phyloP scores from a whole-genome alignment of 192 early-diverging fungal genomes.

The Mortierella alpina region DNA sequence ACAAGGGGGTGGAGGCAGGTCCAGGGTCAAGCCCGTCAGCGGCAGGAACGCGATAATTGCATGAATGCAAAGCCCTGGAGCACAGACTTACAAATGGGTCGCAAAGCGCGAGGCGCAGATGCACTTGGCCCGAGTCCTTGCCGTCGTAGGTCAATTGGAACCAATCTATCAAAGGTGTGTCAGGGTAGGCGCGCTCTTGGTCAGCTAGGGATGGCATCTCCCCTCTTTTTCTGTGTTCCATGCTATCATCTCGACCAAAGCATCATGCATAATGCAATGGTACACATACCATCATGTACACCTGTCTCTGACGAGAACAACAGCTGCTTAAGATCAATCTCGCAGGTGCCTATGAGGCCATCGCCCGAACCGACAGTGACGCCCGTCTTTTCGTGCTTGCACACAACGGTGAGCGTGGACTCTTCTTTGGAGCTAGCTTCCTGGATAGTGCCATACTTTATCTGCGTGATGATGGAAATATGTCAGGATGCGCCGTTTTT shows the following conservation, averaged over 20 bases:
- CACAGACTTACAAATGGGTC: slow-evolving; percentile 35
- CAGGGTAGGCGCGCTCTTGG: not conserved
- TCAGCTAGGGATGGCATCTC: not conserved
- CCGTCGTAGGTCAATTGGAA: slow-evolving; percentile 30
- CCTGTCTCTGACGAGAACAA: slow-evolving; percentile 17
- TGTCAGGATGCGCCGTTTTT: not conserved
- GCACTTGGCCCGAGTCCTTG: slow-evolving; percentile 36
- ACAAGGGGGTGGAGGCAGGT: not conserved
- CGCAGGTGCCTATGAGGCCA: slow-evolving; percentile 45
- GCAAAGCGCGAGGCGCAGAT: slow-evolving; percentile 25
- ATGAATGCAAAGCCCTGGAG: not conserved
- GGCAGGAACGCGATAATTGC: not conserved
- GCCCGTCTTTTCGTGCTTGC: slow-evolving; percentile 39
- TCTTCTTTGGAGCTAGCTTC: slow-evolving; percentile 11
- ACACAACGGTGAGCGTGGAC: slow-evolving; percentile 28
- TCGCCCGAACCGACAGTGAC: slow-evolving; percentile 37
- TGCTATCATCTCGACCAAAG: not conserved
- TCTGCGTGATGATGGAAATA: slow-evolving; percentile 14
- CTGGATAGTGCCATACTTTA: slow-evolving; percentile 28
- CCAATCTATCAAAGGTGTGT: slow-evolving; percentile 16
- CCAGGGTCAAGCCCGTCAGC: too few species aligned
- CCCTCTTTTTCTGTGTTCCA: not conserved
- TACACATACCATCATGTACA: slow-evolving; percentile 20
- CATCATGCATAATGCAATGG: not conserved
- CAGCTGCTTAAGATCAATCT: slow-evolving; percentile 39